Base-by-base conservation (phyloP, 2,329 filamentous ascomycete species). In the Fusarium xyrophilum region DNA sequence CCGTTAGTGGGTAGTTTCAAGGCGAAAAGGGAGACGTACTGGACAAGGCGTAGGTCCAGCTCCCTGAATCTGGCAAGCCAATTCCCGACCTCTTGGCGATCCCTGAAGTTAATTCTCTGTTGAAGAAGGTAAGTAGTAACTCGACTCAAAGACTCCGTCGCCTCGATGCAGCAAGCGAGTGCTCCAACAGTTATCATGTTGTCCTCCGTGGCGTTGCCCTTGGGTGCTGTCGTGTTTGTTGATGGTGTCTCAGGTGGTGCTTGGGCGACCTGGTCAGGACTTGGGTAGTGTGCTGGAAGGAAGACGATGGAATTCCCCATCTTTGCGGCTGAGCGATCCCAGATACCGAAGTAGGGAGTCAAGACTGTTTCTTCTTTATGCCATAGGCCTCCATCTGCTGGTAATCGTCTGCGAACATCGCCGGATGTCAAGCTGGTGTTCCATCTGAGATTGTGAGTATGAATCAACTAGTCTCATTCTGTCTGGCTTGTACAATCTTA, bases 51-150 rank as follows among this genome's bases (percentile, higher is more conserved):
- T 1, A 84, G 64, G 61, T 84, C 82, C 5, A 84, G 68, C 60
- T 84, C 81, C 38, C 84, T 84, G 72, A 84, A 84, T 11, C 82
- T 71, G 8, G 78, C 82, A 6, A 84, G 72, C 82, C 71, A 84
- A 38, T 77, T 76, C 7, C 78, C 74, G n/a, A 82, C 76, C 38
- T 82, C 77, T 7, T 80, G 77, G 1, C 77, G 74, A 54, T 81
- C 76, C 7, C 70, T 64, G 13, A 80, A 74, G 56, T 83, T 76
- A 32, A 84, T 76, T 12, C 73, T 73, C 53, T 83, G 81, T 46
- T 81, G 81, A 0, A 84, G 73, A 47, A 84, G 84, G 60, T 80
- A 83, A 0, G 76, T 81, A 1, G 76, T 83, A 2, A 84, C 80
- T 1, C 78, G 77, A 46, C 80, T 83, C 7, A 84, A 69, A 1